These are phyloP conservation scores for Aureobasidium lini DNA, from an alignment of 2,329 filamentous ascomycete genomes.

Conservation along the genomic window DNA sequence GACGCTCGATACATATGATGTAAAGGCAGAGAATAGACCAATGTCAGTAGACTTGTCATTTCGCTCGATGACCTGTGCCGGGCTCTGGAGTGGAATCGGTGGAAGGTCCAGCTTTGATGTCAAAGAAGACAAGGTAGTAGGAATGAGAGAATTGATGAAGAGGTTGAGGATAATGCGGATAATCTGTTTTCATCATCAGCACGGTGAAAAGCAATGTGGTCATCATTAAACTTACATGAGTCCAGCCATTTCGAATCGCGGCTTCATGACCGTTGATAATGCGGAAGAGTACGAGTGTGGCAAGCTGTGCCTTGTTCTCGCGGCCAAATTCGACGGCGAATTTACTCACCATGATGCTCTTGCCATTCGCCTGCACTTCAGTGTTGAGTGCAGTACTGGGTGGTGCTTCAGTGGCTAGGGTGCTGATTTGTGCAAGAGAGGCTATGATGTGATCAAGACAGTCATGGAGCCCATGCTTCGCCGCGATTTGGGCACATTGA, in stretches of 20 bases:
- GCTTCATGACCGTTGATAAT: constrained; percentile 80
- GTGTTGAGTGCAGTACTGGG: constrained; percentile 88
- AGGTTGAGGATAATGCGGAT: constrained; percentile 90
- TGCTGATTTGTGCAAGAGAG: constrained; percentile 84
- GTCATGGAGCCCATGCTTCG: constrained; percentile 73
- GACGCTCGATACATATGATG: constrained; percentile 97
- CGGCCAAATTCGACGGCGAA: constrained; percentile 91
- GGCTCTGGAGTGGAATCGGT: constrained; percentile 80
- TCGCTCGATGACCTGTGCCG: constrained; percentile 87
- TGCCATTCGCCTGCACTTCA: constrained; percentile 85
- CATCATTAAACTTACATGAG: constrained; percentile 51
- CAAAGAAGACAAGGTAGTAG: constrained; percentile 63
- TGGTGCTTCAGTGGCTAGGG: constrained; percentile 65
- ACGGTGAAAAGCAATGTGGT: constrained; percentile 76
- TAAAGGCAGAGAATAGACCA: constrained; percentile 87
- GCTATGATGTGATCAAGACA: constrained; percentile 89
- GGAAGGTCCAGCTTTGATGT: constrained; percentile 63
- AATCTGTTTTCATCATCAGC: constrained; percentile 76
- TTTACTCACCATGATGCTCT: constrained; percentile 97
- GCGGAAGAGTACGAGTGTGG: constrained; percentile 89
- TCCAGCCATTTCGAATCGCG: constrained; percentile 70
- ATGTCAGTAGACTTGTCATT: constrained; percentile 69
- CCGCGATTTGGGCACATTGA: constrained; percentile 88
- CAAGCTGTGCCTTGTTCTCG: constrained; percentile 87
- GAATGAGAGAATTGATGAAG: constrained; percentile 89